phyloP scores from a whole-genome alignment of 2,329 filamentous ascomycete species.

The Aspergillus pseudotamarii region DNA sequence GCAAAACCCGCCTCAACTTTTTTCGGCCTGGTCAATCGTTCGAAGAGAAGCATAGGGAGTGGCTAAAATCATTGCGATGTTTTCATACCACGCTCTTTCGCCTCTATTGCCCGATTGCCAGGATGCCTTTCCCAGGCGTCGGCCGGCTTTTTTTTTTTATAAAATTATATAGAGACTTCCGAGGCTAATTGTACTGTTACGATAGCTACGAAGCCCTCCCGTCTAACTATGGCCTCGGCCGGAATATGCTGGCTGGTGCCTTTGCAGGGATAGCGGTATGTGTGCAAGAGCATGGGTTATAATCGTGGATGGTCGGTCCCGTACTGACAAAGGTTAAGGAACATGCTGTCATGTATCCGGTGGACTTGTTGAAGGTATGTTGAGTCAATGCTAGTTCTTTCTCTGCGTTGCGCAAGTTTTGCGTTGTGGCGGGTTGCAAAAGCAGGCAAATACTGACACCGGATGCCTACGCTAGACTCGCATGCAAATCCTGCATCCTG shows the following conservation, averaged over 20 bases:
- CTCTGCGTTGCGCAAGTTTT: neutral
- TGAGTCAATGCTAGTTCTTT: neutral
- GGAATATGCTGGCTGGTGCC: constrained; percentile 95
- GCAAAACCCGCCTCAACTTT: constrained; percentile 7
- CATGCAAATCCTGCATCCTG: constrained; percentile 94
- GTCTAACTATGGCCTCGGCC: constrained; percentile 87
- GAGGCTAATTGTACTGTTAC: no score
- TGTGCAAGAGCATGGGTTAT: constrained; percentile 15
- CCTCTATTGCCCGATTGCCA: neutral
- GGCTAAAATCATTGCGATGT: neutral
- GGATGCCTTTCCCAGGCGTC: neutral
- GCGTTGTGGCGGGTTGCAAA: neutral
- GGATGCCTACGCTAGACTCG: constrained; percentile 67
- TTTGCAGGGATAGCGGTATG: constrained; percentile 94
- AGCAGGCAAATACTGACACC: constrained; percentile 7
- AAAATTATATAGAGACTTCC: neutral
- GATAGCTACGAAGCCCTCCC: constrained; percentile 86
- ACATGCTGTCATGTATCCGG: constrained; percentile 98
- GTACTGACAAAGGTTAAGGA: constrained; percentile 61
- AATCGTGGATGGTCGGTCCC: neutral
- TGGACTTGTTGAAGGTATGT: constrained; percentile 93
- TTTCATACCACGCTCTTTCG: neutral
- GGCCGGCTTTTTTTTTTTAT: neutral
- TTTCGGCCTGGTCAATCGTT: neutral
- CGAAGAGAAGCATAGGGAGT: neutral